phyloP scores from a whole-genome alignment of 306 rosid genomes.

The Crataegus laevigata region DNA sequence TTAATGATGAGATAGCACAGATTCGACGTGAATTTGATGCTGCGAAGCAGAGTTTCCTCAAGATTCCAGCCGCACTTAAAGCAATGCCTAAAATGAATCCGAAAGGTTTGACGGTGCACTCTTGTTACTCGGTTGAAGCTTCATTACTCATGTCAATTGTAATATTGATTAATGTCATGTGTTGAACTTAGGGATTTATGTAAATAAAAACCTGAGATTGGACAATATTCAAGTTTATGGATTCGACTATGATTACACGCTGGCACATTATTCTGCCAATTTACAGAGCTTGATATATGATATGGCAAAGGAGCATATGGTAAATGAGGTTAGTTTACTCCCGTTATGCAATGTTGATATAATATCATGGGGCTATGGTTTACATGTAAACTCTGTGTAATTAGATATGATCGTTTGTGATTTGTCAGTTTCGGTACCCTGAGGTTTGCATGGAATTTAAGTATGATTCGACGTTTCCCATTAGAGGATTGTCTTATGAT shows the following conservation, averaged over 20 bases:
- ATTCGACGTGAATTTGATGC: constrained; percentile 60
- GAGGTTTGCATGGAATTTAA: constrained; percentile 62
- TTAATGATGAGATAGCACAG: constrained; percentile 38
- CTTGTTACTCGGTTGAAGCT: not conserved
- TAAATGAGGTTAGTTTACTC: constrained; percentile 59
- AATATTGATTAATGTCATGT: constrained; percentile 10
- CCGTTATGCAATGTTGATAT: not conserved
- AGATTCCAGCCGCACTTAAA: constrained; percentile 54
- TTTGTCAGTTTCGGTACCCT: constrained; percentile 79
- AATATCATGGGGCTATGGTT: not conserved
- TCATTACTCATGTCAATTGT: not conserved
- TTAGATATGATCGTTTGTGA: constrained; percentile 16
- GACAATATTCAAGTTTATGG: constrained; percentile 84
- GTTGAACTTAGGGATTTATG: constrained; percentile 66
- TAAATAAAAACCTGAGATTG: constrained; percentile 71
- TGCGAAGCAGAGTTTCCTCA: constrained; percentile 54
- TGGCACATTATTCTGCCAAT: constrained; percentile 79
- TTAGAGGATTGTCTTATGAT: constrained; percentile 87
- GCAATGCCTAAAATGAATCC: constrained; percentile 80
- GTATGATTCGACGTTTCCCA: constrained; percentile 83
- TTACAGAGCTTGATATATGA: constrained; percentile 89
- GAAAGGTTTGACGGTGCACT: constrained; percentile 41
- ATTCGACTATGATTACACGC: constrained; percentile 89
- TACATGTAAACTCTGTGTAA: not conserved
- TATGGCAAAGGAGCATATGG: constrained; percentile 82